phyloP scores from a whole-genome alignment of 1,139 yeast species.

The Taphrina deformans region DNA sequence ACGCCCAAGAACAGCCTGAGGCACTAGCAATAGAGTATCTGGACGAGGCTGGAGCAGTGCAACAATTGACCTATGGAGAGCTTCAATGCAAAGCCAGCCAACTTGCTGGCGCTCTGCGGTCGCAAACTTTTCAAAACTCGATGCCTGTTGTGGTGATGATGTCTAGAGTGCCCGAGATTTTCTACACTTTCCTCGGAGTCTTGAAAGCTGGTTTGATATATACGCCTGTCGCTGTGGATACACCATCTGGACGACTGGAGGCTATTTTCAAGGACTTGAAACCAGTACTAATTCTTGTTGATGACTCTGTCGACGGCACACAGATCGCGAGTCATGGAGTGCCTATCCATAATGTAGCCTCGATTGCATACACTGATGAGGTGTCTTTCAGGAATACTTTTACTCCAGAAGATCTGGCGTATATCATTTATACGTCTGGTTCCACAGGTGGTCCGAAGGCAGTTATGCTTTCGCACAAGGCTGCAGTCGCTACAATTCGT shows the following conservation, averaged over 20 bases:
- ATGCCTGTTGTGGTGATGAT: constrained; percentile 36
- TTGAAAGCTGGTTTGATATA: constrained; percentile 39
- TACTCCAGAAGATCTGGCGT: constrained; percentile 34
- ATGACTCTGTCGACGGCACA: background rate
- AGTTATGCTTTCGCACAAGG: constrained; percentile 37
- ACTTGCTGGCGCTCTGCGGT: constrained; percentile 29
- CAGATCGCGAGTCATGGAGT: background rate
- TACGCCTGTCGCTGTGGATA: constrained; percentile 37
- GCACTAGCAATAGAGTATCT: constrained; percentile 37
- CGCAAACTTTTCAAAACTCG: constrained; percentile 1
- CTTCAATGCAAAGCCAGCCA: constrained; percentile 27
- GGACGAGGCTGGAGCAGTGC: constrained; percentile 2
- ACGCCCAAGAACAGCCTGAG: constrained; percentile 11
- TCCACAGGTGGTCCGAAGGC: constrained; percentile 41
- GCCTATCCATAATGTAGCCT: background rate
- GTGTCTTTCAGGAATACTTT: background rate
- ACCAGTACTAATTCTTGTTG: constrained; percentile 3
- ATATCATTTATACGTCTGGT: constrained; percentile 40
- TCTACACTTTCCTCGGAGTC: constrained; percentile 36
- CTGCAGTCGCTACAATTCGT: constrained; percentile 38
- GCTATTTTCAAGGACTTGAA: constrained; percentile 36
- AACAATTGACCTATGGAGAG: constrained; percentile 36
- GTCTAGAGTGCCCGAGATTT: constrained; percentile 37
- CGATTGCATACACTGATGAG: background rate
- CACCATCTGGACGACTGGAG: constrained; percentile 36